Percentiles rank a stretch among this genome's conserved stretches.
Conservation (phyloP, 257 asterid species). For the Solanum sparsipilum region DNA sequence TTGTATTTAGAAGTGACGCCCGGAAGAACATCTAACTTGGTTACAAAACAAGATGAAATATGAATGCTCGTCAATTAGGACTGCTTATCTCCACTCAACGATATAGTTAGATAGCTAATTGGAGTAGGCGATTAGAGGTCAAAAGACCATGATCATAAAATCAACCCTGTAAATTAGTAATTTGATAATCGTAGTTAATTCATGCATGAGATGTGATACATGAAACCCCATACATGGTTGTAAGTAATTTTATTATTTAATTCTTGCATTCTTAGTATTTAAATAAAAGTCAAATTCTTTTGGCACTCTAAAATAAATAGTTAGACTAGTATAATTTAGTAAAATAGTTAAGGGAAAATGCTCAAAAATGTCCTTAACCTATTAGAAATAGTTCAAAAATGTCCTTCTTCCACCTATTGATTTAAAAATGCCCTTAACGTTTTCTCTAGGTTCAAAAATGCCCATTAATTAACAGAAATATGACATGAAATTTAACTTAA, state of each 20-base stretch:
- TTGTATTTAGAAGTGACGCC: neutral
- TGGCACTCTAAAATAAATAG: neutral
- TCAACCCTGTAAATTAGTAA: neutral
- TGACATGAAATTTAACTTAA: no score
- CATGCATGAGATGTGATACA: neutral
- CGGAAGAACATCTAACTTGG: neutral
- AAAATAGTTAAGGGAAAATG: no score
- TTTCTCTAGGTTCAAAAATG: no score
- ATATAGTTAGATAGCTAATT: no score
- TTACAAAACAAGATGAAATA: neutral
- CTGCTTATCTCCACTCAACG: neutral
- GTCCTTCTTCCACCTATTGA: no score
- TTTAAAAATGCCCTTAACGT: no score
- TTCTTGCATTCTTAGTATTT: no score
- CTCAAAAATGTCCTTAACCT: no score
- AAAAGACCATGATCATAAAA: neutral
- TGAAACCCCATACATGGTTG: neutral
- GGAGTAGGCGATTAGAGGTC: neutral
- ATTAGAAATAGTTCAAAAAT: no score
- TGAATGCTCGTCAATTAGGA: neutral
- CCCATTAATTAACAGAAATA: no score
- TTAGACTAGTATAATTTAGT: neutral
- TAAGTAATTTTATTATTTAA: neutral
- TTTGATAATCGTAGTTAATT: neutral
- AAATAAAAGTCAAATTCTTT: neutral